Evolutionary conservation across 768 basidiomycete species (phyloP).

Genomic region (Mycena metata): DNA sequence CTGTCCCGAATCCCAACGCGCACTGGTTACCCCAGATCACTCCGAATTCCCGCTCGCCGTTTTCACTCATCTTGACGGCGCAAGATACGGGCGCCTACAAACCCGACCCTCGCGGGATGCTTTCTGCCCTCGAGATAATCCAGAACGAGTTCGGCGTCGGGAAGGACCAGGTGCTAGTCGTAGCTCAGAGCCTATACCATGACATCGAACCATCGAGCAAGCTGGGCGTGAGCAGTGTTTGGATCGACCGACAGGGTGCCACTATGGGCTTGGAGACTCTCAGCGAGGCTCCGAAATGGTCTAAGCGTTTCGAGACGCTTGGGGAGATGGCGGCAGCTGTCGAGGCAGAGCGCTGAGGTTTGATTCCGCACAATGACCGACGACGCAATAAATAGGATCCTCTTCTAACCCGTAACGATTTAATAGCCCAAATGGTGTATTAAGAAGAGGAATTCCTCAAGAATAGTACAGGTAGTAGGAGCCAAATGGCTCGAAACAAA

Average conservation of each 20-base stretch:
- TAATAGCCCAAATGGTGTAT: conserved; percentile 51
- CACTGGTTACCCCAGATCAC: conserved; percentile 62
- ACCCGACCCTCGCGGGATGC: conserved; percentile 70
- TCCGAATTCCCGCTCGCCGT: conserved; percentile 64
- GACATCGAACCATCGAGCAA: conserved; percentile 74
- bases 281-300: conserved; percentile 51
- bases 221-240: conserved; percentile 70
- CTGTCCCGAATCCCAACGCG: conserved; percentile 49
- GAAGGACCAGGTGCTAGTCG: conserved; percentile 68
- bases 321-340: conserved; percentile 74
- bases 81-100: conserved; percentile 83
- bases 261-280: conserved; percentile 57
- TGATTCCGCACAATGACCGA: not conserved
- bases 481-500: conserved; percentile 7
- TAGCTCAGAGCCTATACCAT: conserved; percentile 76
- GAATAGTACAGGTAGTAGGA: not conserved
- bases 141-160: conserved; percentile 54
- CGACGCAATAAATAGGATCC: not conserved
- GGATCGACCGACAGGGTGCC: conserved; percentile 72
- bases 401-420: no score
- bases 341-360: conserved; percentile 50
- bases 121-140: conserved; percentile 61
- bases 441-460: conserved; percentile 32
- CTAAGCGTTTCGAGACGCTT: conserved; percentile 70
- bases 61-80: conserved; percentile 77